Conservation (phyloP, 2,329 filamentous ascomycete genomes). For the Aureobasidium leucospermi region DNA sequence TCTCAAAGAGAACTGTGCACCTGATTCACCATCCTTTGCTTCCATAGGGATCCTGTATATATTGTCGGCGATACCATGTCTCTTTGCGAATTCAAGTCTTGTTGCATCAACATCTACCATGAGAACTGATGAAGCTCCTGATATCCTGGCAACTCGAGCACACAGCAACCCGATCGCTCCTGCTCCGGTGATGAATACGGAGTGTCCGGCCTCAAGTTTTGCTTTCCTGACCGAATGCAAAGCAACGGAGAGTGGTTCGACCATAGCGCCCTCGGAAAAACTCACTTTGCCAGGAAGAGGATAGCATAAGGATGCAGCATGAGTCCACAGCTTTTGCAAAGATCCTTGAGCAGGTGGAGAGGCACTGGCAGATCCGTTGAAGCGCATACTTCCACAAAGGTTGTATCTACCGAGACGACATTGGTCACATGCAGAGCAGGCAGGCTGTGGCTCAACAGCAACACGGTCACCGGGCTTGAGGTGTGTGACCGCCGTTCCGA, state of each 20-base stretch:
- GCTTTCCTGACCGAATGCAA: slow-evolving; percentile 38
- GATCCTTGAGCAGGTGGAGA: slow-evolving; percentile 25
- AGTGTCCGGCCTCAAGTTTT: slow-evolving; percentile 33
- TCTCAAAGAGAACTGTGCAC: neutral
- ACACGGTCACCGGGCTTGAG: slow-evolving; percentile 23
- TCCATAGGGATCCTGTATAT: slow-evolving; percentile 13
- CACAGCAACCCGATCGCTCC: slow-evolving; percentile 33
- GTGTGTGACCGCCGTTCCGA: neutral
- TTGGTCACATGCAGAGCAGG: slow-evolving; percentile 23
- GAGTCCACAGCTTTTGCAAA: slow-evolving; percentile 25
- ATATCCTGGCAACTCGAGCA: slow-evolving; percentile 36
- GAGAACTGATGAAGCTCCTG: slow-evolving; percentile 37
- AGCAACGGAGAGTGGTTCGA: slow-evolving; percentile 44
- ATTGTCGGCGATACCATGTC: slow-evolving; percentile 29
- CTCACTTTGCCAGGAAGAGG: slow-evolving; percentile 32
- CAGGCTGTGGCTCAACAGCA: slow-evolving; percentile 27
- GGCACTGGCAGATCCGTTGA: slow-evolving; percentile 17
- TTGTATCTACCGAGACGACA: slow-evolving; percentile 27
- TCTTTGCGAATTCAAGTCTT: slow-evolving; percentile 32
- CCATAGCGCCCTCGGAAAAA: slow-evolving; percentile 38
- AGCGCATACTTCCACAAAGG: slow-evolving; percentile 24
- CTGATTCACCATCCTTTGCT: neutral
- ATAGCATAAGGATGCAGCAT: slow-evolving; percentile 26
- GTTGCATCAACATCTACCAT: slow-evolving; percentile 38
- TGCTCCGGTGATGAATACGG: slow-evolving; percentile 31